A percentile compares a stretch with the other conserved stretches of the same genome.
These are phyloP conservation scores for Closterium sp. DNA, from an alignment of 139 green algal species.

Conservation along the genomic window DNA sequence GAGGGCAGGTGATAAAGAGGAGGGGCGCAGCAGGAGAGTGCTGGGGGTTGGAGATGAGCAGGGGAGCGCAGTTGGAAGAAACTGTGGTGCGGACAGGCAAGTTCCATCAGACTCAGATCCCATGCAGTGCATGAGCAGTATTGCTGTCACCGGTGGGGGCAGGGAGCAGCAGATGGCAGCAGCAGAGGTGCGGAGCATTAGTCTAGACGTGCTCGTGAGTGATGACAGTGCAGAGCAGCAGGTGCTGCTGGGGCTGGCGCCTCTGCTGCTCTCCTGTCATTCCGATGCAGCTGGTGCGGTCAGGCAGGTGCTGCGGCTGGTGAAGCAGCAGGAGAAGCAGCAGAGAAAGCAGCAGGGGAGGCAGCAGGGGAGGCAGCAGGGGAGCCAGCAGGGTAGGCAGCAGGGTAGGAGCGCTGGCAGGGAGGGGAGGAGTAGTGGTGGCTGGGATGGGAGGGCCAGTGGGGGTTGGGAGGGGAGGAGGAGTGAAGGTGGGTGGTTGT, in stretches of 20 bases:
- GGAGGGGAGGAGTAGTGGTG: not conserved
- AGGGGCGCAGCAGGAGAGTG: too few species aligned
- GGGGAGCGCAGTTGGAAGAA: too few species aligned
- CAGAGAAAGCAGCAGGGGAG: not conserved
- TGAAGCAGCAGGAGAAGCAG: not conserved
- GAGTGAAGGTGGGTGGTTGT: not conserved
- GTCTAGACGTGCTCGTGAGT: not conserved
- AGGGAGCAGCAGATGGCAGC: not conserved
- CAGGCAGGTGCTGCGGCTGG: not conserved
- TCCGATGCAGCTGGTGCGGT: not conserved
- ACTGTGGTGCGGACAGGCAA: too few species aligned
- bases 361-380: not conserved
- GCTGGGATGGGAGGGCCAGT: not conserved
- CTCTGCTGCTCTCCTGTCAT: not conserved
- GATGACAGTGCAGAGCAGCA: not conserved
- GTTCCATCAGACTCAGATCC: too few species aligned
- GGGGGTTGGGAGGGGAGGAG: not conserved
- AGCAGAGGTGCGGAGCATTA: not conserved
- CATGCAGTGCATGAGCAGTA: too few species aligned
- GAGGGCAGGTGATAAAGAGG: too few species aligned
- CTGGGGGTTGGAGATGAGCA: too few species aligned
- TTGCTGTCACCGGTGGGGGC: too few species aligned
- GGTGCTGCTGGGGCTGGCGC: not conserved
- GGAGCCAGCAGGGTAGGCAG: too few species aligned
- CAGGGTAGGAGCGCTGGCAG: too few species aligned